These are phyloP conservation scores for Spongospora subterranea DNA, from an alignment of 208 protist species.

Conservation along the genomic window DNA sequence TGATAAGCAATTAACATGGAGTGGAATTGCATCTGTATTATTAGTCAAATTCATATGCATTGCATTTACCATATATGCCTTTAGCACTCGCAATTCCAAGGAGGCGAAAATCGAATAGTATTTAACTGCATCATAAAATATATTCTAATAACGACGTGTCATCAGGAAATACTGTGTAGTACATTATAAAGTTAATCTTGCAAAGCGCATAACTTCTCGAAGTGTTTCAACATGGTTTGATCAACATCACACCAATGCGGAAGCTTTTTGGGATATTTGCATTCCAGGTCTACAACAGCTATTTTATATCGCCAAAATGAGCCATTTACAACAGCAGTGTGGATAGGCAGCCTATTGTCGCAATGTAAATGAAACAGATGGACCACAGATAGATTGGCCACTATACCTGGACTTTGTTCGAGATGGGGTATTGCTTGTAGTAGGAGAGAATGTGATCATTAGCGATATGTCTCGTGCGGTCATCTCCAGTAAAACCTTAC, in stretches of 20 bases:
- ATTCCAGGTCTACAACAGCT: slow-evolving; percentile 10
- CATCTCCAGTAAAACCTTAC: slow-evolving; percentile 31
- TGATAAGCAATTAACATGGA: not conserved
- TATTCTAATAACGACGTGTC: not conserved
- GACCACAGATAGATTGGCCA: too few relatives aligned
- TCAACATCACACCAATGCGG: not conserved
- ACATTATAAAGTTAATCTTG: not conserved
- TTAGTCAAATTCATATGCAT: not conserved
- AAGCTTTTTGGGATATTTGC: slow-evolving; percentile 16
- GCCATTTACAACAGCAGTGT: not conserved
- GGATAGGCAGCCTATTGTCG: not conserved
- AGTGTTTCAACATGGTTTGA: not conserved
- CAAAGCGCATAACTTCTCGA: slow-evolving; percentile 8
- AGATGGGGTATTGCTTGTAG: too few relatives aligned
- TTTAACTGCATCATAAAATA: not conserved
- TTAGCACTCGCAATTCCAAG: not conserved
- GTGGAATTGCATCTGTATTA: not conserved
- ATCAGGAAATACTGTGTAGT: too few relatives aligned
- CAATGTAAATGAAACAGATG: too few relatives aligned
- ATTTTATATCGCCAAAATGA: slow-evolving; percentile 21
- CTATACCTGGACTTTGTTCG: too few relatives aligned
- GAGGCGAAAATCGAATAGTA: not conserved
- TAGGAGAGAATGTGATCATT: not conserved
- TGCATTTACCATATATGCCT: not conserved
- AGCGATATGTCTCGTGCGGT: slow-evolving; percentile 27